These are phyloP conservation scores for Coniella lustricola DNA, from an alignment of 2,329 filamentous ascomycete species.

Conservation along the genomic window DNA sequence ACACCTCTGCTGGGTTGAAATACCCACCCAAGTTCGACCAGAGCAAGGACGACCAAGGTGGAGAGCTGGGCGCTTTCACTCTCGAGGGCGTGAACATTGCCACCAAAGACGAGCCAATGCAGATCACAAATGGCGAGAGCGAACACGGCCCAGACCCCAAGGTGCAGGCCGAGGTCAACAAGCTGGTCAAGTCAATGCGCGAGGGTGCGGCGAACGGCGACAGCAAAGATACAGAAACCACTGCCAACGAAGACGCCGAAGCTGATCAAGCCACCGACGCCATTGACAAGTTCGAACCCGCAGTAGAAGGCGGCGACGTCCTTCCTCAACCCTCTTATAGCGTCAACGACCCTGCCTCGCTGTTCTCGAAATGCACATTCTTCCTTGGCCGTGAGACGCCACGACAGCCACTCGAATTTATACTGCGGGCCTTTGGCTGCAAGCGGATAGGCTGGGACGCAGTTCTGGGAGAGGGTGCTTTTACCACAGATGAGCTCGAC, in stretches of 20 bases:
- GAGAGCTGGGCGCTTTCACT: conserved; percentile 84
- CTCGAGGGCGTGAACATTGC: conserved; percentile 67
- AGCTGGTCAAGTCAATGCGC: conserved; percentile 62
- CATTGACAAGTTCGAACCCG: conserved; percentile 88
- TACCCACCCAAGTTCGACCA: conserved; percentile 94
- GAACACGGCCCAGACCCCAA: conserved; percentile 53
- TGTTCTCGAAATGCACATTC: conserved; percentile 86
- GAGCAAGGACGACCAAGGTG: conserved; percentile 79
- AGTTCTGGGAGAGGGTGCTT: conserved; percentile 84
- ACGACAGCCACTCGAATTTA: conserved; percentile 81
- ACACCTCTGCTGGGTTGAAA: conserved; percentile 83
- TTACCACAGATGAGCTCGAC: conserved; percentile 82
- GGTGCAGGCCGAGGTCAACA: conserved; percentile 60
- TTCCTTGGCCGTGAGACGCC: conserved; percentile 93
- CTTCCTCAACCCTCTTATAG: conserved; percentile 69
- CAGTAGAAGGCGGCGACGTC: conserved; percentile 75
- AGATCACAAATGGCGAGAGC: conserved; percentile 42
- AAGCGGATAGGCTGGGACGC: conserved; percentile 93
- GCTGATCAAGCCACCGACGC: conserved; percentile 47
- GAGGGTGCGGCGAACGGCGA: conserved; percentile 35
- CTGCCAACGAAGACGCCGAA: conserved; percentile 36
- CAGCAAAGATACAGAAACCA: conserved; percentile 31
- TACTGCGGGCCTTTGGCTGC: conserved; percentile 89
- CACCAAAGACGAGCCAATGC: conserved; percentile 46
- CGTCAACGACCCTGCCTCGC: conserved; percentile 59